Conservation (phyloP, 2,329 filamentous ascomycete genomes). For the Colletotrichum orchidophilum region DNA sequence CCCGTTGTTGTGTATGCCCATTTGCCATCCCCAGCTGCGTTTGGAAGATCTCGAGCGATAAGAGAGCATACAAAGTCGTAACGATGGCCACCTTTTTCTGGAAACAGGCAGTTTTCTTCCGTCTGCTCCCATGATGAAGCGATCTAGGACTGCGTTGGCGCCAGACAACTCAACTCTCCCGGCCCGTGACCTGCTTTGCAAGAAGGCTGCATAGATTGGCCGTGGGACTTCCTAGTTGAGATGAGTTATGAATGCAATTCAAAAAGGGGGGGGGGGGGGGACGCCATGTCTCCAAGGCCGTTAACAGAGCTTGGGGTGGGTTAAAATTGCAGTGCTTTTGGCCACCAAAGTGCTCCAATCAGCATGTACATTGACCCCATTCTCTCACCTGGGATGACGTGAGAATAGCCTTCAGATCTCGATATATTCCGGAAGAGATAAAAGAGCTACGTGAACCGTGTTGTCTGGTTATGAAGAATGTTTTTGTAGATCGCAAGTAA, state of each 20-base stretch:
- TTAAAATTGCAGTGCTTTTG: too few species aligned
- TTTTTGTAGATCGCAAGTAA: background rate
- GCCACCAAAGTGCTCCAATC: too few species aligned
- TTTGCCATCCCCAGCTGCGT: background rate
- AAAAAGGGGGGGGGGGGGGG: too few species aligned
- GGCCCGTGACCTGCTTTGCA: background rate
- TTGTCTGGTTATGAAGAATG: too few species aligned
- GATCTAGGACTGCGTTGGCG: background rate
- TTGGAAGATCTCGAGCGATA: background rate
- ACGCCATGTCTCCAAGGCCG: too few species aligned
- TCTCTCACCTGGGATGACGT: too few species aligned
- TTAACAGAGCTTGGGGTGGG: too few species aligned
- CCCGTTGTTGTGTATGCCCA: background rate
- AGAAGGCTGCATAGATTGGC: background rate
- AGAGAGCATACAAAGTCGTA: background rate
- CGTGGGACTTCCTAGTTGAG: too few species aligned
- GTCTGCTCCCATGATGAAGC: background rate
- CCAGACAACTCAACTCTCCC: background rate
- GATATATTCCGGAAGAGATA: too few species aligned
- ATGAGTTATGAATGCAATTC: background rate
- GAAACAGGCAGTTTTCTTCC: fast-evolving
- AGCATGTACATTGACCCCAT: too few species aligned
- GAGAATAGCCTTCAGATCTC: too few species aligned
- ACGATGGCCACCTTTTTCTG: background rate
- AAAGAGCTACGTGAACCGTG: too few species aligned